Evolutionary conservation across 768 basidiomycete species (phyloP), one percentile per base, ranked within the genome.

Genomic region (Agrocybe praecox): DNA sequence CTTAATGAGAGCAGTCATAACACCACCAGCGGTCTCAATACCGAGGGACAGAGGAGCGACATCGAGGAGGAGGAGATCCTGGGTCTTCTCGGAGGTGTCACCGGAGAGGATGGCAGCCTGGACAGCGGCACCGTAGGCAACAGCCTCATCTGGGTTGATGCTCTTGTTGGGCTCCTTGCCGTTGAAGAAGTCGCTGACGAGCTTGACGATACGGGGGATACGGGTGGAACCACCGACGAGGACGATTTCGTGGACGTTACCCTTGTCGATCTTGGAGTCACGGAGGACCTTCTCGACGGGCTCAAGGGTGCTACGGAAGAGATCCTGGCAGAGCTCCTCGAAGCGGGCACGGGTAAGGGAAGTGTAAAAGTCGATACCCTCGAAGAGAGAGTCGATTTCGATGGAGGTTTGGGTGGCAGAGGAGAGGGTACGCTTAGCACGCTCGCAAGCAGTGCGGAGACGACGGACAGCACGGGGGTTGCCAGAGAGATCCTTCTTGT

Each of bases 141-240:
- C 97, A 67, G 97, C 97, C 81, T 99, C 97, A 70, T 99, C 97
- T 61, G 97, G 97, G 87, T 98, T 98, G 83, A 98, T 98, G 79
- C 90, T 90, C 85, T 96, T 97, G 84, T 94, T 95, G 67, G 94
- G 96, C 80, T 97, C 95, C 82, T 96, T 95, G 72, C 96, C 96
- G 73, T 92, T 93, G 84, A 98, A 98, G 86, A 92, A 97, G 76
- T 98, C 96, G 63, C 93, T 96, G 55, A 98, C 93, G 71, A 98
- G 92, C 78, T 97, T 96, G 72, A 94, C 89, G 68, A 98, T 90
- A 74, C 93, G 92, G 63, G 96, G 96, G 63, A 98, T 98, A 86
- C 95, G 95, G 54, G 96, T 98, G 48, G 96, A 98, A 60, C 96
- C 96, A 73, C 96, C 96, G 65, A 97, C 96, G 65, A 98, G 83